Evolutionary conservation across 2,329 filamentous ascomycete genomes (phyloP), one percentile per base, ranked within the genome.

Genomic region (Diplodia intermedia): DNA sequence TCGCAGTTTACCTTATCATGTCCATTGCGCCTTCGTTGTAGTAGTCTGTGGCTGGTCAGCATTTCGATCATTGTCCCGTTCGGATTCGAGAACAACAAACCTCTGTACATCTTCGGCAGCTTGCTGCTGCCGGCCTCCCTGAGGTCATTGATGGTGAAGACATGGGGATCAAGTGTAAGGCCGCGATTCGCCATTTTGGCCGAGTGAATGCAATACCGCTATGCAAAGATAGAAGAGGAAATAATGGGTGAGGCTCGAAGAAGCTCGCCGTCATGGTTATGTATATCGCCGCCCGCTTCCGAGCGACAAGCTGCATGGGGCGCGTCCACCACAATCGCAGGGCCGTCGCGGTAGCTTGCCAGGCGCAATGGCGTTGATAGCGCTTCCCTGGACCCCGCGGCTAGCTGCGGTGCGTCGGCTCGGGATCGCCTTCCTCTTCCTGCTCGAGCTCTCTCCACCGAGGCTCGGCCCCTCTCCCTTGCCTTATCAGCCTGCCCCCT

Each of bases 21-120:
- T 86, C 84, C 77, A 86, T 86, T 5, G 85, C 84, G 6, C 86
- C 86, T 69, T 84, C 85, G 72, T 88, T 87, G 74, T 84, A 87
- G 75, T 86, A 88, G 62, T 86, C 85, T 82, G 8, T 31, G 11
- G 38, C 66, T 5, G 23, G 36, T 47, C 66, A 50, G 69, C 29
- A 23, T 3, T 3, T 47, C 38, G 60, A 31, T 4, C 6, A 15
- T 38, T 47, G n/a, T 8, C 20, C 29, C 18, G 29, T 14, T 26
- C 15, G 20, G 14, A 54, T 15, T 4, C 43, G 20, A 55, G 36
- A 4, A 20, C 31, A 50, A 66, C 38, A n/a, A 66, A 79, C 79
- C 79, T 72, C 77, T 71, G 36, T 79, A 77, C 77, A 80, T 80
- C 23, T 75, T 76, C 1, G 81, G 76, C 40, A 84, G 74, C 52